Evolutionary conservation across 176 grass and related monocot species (phyloP).

Genomic region (Paspalum vaginatum): DNA sequence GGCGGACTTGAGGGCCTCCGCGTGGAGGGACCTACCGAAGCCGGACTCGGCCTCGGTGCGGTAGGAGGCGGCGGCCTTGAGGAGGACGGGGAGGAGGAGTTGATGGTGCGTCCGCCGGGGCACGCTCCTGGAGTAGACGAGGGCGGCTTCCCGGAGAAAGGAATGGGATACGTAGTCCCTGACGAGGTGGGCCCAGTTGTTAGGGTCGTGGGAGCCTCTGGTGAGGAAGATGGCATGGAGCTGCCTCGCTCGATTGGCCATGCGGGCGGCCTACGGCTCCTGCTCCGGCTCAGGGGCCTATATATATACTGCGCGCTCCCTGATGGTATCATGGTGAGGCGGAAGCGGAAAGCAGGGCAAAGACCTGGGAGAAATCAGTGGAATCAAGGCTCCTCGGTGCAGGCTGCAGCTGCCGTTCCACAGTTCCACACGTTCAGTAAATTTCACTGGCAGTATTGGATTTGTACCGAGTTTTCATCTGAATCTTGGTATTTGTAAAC

Average conservation of each 20-base stretch:
- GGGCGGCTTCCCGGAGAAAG: slow-evolving; percentile 44
- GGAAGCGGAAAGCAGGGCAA: no score
- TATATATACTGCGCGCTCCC: no score
- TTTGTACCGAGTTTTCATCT: no score
- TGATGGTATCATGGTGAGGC: no score
- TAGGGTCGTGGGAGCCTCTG: background rate
- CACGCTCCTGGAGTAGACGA: slow-evolving; percentile 44
- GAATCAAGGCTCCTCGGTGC: no score
- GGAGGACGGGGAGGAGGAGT: slow-evolving; percentile 52
- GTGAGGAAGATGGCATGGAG: slow-evolving; percentile 45
- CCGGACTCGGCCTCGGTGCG: background rate
- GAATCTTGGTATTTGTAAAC: no score
- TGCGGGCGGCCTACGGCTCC: background rate
- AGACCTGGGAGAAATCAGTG: no score
- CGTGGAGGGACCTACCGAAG: slow-evolving; percentile 53
- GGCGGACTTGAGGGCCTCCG: slow-evolving; percentile 46
- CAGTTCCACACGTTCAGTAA: no score
- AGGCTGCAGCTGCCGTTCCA: no score
- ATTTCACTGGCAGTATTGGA: no score
- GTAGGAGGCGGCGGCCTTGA: slow-evolving; percentile 51
- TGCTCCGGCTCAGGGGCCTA: no score
- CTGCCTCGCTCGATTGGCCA: slow-evolving; percentile 39
- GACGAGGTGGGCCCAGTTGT: slow-evolving; percentile 43
- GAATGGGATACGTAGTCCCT: slow-evolving; percentile 43
- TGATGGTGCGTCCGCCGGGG: slow-evolving; percentile 47